Evolutionary conservation across 164 flowering plant genomes (phyloP), one percentile per base, ranked within the genome.

Genomic region (Warburgia ugandensis): DNA sequence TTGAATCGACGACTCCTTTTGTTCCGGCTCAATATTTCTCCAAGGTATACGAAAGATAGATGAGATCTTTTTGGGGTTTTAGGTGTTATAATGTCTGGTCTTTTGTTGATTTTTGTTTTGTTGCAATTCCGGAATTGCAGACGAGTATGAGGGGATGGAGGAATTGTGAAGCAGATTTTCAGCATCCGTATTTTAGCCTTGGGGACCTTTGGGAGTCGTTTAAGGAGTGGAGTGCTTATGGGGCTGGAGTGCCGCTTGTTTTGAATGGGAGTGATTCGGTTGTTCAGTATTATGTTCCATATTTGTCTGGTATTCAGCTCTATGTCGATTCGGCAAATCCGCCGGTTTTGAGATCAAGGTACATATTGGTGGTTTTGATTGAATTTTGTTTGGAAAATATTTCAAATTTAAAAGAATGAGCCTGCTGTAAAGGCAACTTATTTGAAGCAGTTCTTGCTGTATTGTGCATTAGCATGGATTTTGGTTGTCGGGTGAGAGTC

Each of bases 161-260:
- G 51, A 64, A 53, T 46, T 50, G 62, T 10, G 74, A 73, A 35
- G 27, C 41, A n/a, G 73, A 68, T 30, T 27, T 5, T 1, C 69
- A 52, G 3, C 49, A 29, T 3, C 65, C 76, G 2, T 77, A 56
- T 58, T 86, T 74, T 65, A 47, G 36, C 19, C 75, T 82, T 56
- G 72, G 69, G 17, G 94, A 82, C 63, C 65, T 85, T 0, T 85
- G 94, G 94, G 86, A 82, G 53, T 64, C 76, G 6, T 78, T 72
- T 45, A 62, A 56, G 29, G 86, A 80, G 56, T 77, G 89, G 94
- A 85, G 94, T 49, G 84, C 60, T 0, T 85, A 74, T 61, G 94
- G 94, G 29, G 89, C 66, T 1, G 94, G 81, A 60, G 89, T 82
- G 30, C 94, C 94, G 8, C 42, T 82, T 12, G 48, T 68, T 45